phyloP scores from a whole-genome alignment of 176 grass and related monocot species.

The Juncus inflexus region DNA sequence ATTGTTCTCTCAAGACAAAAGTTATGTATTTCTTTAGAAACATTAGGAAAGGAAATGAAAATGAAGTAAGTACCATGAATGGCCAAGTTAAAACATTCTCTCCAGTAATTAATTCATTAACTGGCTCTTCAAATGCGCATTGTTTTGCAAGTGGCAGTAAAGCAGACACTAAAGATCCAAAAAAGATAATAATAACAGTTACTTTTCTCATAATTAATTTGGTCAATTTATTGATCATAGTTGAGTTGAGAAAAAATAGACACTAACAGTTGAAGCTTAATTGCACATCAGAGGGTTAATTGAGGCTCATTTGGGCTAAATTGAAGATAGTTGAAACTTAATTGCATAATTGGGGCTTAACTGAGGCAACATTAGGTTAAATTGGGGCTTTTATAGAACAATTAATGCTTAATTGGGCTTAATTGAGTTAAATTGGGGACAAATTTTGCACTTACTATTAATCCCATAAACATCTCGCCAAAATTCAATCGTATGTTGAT shows the following conservation, averaged over 20 bases:
- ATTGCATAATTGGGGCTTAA: no score
- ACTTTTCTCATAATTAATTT: slow-evolving; percentile 7
- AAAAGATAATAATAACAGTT: slow-evolving; percentile 13
- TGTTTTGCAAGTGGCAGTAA: slow-evolving; percentile 81
- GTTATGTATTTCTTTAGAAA: not conserved
- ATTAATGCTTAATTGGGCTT: no score
- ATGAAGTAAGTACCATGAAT: slow-evolving; percentile 48
- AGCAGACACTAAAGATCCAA: slow-evolving; percentile 54
- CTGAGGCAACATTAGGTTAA: no score
- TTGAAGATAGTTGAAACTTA: not conserved
- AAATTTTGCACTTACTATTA: slow-evolving; percentile 53
- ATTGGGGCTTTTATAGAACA: no score
- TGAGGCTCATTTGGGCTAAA: not conserved
- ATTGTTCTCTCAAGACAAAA: not conserved
- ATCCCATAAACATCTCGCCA: slow-evolving; percentile 92
- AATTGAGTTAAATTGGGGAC: not conserved
- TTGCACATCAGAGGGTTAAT: not conserved
- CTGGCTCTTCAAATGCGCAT: slow-evolving; percentile 75
- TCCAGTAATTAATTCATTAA: slow-evolving; percentile 70
- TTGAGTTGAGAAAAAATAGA: not conserved
- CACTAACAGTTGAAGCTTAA: not conserved
- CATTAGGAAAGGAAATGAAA: not conserved
- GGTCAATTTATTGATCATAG: slow-evolving; percentile 1
- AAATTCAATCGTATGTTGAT: slow-evolving; percentile 69
- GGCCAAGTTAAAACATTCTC: slow-evolving; percentile 97